Evolutionary conservation across 2,329 filamentous ascomycete genomes (phyloP), one percentile per base, ranked within the genome.

Genomic region (Pseudogymnoascus sp.): DNA sequence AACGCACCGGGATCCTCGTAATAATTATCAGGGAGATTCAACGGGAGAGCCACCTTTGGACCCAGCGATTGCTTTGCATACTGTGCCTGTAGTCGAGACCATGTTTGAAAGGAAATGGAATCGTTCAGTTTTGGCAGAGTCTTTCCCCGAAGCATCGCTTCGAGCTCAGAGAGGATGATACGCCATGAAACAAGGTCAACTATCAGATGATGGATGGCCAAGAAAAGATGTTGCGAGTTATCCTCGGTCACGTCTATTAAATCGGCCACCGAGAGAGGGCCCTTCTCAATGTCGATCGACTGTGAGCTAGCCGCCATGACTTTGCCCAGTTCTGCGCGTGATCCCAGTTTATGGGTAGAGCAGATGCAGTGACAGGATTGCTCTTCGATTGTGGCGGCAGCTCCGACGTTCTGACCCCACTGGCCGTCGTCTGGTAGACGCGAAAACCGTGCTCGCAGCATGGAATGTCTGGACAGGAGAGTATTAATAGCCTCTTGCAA

Each of bases 381-480:
- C 28, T 53, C 20, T 15, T 28, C 70, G 35, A 73, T 64, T n/a
- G 43, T 53, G n/a, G 15, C 28, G 28, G 22, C 20, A 15, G 67
- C 69, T 7, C 66, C 66, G 12, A 75, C 62, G 1, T 63, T 62
- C 60, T 76, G 74, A 18, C 63, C 64, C 74, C 74, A 76, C 2
- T 41, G 62, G 0, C 65, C 66, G 7, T 67, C 67, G 8, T 39
- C 37, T 39, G 37, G 37, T 39, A 39, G 37, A 8, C 38, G 14
- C 11, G 68, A 66, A 60, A 75, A 77, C 5, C 75, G 70, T 11
- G 70, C 73, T 35, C 75, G 69, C 2, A 77, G 65, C 74, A 77
- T 76, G 2, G 74, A 72, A 62, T 77, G 75, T 14, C 66, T 69
- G 8, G 65, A 61, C 1, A 75, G 68, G 4, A 77, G 60, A 1